Evolutionary conservation across 2,329 filamentous ascomycete species (phyloP), one percentile per base, ranked within the genome.

Genomic region (Cladosporium sp.): DNA sequence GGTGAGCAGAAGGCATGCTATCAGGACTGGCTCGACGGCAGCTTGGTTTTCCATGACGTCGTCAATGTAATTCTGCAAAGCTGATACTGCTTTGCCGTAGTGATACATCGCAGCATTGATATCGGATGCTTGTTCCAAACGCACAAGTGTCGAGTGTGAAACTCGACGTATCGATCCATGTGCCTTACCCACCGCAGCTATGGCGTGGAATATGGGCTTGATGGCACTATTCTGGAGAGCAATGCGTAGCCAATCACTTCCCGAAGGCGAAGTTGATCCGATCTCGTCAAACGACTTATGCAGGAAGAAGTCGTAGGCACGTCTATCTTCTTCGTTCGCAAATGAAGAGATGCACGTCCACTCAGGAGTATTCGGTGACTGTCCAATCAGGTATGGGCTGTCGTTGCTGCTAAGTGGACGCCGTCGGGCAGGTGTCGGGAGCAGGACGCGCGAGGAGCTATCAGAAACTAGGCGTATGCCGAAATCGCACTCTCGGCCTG

Each of bases 301-400:
- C 28, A 62, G 23, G 46, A 62, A 62, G 44, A 28, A 62, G 59
- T 62, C 46, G 21, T 62, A 62, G 8, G 59, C 59, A 31, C 26
- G 29, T 18, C 46, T 49, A 31, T 62, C 59, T 35, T 62, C 46
- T 18, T 21, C n/a, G 11, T 11, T 35, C 3, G 44, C 44, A 21
- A 62, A 62, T 8, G 59, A 62, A 16, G 33, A n/a, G 14, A 62
- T 62, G n/a, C 18, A 37, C 7, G 59, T 35, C 21, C 18, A 31
- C 18, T 52, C 28, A 26, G 59, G 59, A n/a, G 28, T 62, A 14
- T 26, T 37, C 11, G 44, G 59, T 31, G 59, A 53, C 18, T n/a
- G 44, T 18, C 29, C 35, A 26, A n/a, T n/a, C 44, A 37, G 31
- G 16, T 4, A 26, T 7, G 11, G 14, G 58, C 40, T 40, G 23